Base-by-base conservation (phyloP, 2,329 filamentous ascomycete species). In the Neofusicoccum sp. region DNA sequence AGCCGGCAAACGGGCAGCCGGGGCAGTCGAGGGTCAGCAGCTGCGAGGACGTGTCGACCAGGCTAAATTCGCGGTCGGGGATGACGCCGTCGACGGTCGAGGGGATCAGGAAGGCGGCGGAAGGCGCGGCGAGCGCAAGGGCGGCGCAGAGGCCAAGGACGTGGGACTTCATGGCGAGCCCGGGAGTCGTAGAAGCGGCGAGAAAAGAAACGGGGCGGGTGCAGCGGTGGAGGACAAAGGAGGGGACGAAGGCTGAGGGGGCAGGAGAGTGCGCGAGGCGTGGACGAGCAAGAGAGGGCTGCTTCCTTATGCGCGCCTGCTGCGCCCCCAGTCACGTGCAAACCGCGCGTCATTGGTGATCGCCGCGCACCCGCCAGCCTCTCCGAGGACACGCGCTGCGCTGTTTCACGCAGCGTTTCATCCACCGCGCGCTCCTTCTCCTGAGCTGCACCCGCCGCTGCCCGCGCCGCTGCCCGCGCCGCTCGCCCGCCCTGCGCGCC, bases 21-120 rank as follows among this genome's bases (percentile, higher is more conserved):
- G 69, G 66, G 60, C 73, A 76, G 31, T 73, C 72, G 8, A 76
- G 62, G 20, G 68, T 65, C 5, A 73, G 63, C 1, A 69, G 67
- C 53, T 72, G 72, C 58, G 69, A 70, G 60, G 65, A 68, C 1
- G 73, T 71, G 63, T 72, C 68, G 62, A 73, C 66, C 0, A 57
- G 51, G 59, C 33, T 57, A 49, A 61, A 51, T 28, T 61, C 59
- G 41, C 43, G 49, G 26, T 61, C 51, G 59, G 66, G 69, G 40
- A 75, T 64, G 12, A 69, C 67, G 62, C 67, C 68, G 63, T 70
- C 69, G 30, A 26, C 43, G 40, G 59, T 61, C 7, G 59, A 61
- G 45, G 59, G 59, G 26, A 61, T 33, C 31, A 61, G 49, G 59
- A 61, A 61, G 43, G 59, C 59, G 33, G 59, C 44, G 49, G 59